Conservation (phyloP, 208 protist species). For the Trichomonas vaginalis region DNA sequence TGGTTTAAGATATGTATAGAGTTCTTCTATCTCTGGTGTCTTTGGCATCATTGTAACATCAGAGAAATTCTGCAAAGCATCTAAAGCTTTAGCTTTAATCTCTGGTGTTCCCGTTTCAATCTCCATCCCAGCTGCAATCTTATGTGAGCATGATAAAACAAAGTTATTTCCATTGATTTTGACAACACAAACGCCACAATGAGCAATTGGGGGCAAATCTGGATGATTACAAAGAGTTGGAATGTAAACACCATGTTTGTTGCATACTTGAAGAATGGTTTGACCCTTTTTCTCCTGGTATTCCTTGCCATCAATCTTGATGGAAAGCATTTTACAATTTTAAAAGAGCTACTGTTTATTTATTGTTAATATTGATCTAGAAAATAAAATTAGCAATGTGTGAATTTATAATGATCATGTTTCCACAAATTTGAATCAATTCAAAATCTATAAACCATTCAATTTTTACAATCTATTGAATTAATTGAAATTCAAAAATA, state of each 20-base stretch:
- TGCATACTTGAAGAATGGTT: neutral
- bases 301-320: neutral
- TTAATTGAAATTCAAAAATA: neutral
- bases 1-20: slow-evolving; percentile 36
- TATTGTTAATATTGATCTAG: neutral
- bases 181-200: neutral
- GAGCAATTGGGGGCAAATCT: neutral
- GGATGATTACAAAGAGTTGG: neutral
- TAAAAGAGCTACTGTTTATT: neutral
- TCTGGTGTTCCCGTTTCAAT: neutral
- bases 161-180: neutral
- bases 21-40: slow-evolving; percentile 22
- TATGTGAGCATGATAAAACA: neutral
- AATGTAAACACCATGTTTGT: neutral
- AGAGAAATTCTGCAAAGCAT: neutral
- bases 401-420: neutral
- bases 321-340: neutral
- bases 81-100: neutral
- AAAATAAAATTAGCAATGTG: no score
- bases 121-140: neutral
- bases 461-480: neutral
- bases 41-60: neutral
- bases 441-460: neutral
- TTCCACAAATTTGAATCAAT: neutral
- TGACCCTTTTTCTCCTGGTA: neutral